These are phyloP conservation scores for Aspergillus costaricaensis DNA, from an alignment of 2,329 filamentous ascomycete species.

Conservation along the genomic window DNA sequence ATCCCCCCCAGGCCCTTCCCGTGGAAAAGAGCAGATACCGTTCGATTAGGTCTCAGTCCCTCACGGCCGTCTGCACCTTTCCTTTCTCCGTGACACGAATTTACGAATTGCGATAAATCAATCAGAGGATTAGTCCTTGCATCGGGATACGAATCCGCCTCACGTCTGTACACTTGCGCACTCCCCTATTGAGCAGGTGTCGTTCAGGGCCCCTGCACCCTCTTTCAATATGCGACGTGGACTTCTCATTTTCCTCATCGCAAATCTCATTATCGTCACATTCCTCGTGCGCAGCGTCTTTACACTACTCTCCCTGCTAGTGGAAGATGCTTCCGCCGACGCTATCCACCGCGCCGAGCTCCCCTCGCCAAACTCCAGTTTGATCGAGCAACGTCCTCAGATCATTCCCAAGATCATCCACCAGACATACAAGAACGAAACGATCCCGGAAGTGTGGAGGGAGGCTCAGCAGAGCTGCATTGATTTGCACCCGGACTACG, in stretches of 20 bases:
- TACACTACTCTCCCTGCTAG: conserved; percentile 69
- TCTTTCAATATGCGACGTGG: conserved; percentile 59
- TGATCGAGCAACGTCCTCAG: conserved; percentile 58
- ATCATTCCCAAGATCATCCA: conserved; percentile 77
- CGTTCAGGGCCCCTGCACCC: conserved; percentile 1
- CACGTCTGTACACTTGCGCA: background rate
- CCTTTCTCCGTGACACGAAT: conserved; percentile 8
- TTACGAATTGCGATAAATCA: conserved; percentile 10
- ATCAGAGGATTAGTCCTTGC: conserved; percentile 1
- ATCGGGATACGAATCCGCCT: background rate
- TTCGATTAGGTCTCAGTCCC: conserved; percentile 5
- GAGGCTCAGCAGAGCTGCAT: conserved; percentile 67
- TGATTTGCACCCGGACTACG: conserved; percentile 68
- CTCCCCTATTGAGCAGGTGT: conserved; percentile 9
- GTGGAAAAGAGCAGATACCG: background rate
- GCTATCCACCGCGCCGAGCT: conserved; percentile 68
- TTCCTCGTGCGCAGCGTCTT: conserved; percentile 69
- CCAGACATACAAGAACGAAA: conserved; percentile 73
- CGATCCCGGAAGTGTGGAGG: conserved; percentile 67
- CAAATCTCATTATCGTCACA: conserved; percentile 64
- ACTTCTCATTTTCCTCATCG: conserved; percentile 63
- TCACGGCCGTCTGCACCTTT: background rate
- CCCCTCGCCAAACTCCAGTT: conserved; percentile 63
- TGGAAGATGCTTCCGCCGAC: conserved; percentile 67
- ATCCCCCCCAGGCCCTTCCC: background rate